phyloP scores from a whole-genome alignment of 2,329 filamentous ascomycete species.

The Trichoderma sp. region DNA sequence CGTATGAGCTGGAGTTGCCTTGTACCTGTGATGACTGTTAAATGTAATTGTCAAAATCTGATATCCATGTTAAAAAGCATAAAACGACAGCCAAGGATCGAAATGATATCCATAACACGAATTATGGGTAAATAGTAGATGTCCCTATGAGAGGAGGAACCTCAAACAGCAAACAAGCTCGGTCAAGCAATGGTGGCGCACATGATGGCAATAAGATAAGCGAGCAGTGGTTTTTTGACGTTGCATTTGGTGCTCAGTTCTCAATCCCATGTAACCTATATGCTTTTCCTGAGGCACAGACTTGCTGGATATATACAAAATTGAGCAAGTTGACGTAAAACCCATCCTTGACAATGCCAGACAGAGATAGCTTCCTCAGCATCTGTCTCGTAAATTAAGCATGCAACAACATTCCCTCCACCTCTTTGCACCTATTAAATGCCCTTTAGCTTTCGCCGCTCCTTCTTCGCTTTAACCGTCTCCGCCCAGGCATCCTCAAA shows the following conservation, averaged over 20 bases:
- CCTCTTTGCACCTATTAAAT: not conserved
- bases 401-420: not conserved
- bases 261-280: not conserved
- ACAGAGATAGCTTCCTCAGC: not conserved
- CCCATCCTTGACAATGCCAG: not conserved
- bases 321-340: not conserved
- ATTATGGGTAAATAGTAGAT: not conserved
- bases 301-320: not conserved
- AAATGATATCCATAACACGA: not conserved
- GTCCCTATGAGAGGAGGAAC: not conserved
- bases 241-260: not conserved
- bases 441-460: slow-evolving; percentile 6
- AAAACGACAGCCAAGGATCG: not conserved
- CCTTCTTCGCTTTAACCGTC: slow-evolving; percentile 17
- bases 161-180: not conserved
- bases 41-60: not conserved
- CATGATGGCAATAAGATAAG: not conserved
- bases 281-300: not conserved
- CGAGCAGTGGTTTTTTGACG: not conserved
- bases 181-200: not conserved
- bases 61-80: not conserved
- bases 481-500: slow-evolving; percentile 68
- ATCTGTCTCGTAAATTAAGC: not conserved
- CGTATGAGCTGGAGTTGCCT: not conserved
- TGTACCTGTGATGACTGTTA: not conserved